Conservation (phyloP, 352 stramenopile species). For the Saprolegnia parasitica region DNA sequence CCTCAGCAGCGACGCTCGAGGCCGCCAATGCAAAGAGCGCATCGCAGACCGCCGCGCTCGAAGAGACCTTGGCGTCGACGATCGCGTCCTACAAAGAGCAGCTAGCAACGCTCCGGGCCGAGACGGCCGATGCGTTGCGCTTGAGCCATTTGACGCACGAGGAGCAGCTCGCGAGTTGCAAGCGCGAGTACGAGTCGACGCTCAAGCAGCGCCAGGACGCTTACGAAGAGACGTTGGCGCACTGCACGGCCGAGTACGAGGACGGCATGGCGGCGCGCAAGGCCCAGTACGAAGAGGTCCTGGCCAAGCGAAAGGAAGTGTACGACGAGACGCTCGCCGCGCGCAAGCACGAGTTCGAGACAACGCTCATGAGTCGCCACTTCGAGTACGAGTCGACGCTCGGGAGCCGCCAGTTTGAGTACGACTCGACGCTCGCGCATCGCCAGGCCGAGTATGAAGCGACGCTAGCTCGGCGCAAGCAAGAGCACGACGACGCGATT, state of each 20-base stretch:
- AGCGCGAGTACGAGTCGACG: conserved; percentile 4
- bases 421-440: conserved; percentile 1
- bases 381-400: conserved; percentile 8
- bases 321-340: conserved; percentile 2
- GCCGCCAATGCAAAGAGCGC: neutral
- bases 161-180: neutral
- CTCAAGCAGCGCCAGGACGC: conserved; percentile 10
- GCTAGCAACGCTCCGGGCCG: neutral
- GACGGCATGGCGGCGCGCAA: conserved; percentile 7
- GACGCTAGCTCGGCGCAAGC: conserved; percentile 6
- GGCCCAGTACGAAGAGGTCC: conserved; percentile 1
- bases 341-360: conserved; percentile 13
- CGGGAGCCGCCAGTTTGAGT: neutral
- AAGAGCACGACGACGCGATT: conserved; percentile 7
- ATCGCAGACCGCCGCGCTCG: neutral
- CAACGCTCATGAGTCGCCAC: neutral
- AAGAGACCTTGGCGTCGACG: neutral
- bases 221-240: conserved; percentile 2
- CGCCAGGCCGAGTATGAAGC: conserved; percentile 5
- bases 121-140: neutral
- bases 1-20: neutral
- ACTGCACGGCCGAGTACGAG: conserved; percentile 1
- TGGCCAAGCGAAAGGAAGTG: neutral
- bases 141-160: neutral
- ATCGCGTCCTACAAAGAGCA: conserved; percentile 7